Percentiles rank a stretch among this genome's conserved stretches.
phyloP scores from a whole-genome alignment of 768 basidiomycete genomes.

The Leccinum boreale region DNA sequence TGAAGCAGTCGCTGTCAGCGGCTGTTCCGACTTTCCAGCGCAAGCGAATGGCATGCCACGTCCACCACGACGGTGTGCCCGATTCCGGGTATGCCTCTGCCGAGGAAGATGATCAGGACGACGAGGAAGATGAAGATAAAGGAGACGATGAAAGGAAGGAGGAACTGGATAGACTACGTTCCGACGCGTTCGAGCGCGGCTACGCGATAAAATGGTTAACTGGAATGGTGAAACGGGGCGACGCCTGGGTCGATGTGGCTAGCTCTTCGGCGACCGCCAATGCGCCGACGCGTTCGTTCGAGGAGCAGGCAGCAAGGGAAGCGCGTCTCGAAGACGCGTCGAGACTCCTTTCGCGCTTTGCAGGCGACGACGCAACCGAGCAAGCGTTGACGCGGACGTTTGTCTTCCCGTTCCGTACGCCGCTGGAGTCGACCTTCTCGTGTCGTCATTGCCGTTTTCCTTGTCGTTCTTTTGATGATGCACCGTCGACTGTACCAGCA shows the following conservation, averaged over 20 bases:
- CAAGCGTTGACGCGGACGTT: constrained; percentile 50
- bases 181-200: constrained; percentile 63
- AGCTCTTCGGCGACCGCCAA: constrained; percentile 9
- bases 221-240: constrained; percentile 60
- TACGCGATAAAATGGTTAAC: constrained; percentile 76
- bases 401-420: constrained; percentile 37
- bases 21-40: constrained; percentile 24
- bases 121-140: constrained; percentile 15
- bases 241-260: constrained; percentile 40
- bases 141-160: constrained; percentile 19
- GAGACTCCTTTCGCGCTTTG: constrained; percentile 53
- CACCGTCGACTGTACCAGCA: background rate
- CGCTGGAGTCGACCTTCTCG: background rate
- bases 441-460: background rate
- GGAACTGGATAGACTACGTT: constrained; percentile 46
- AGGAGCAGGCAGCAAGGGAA: constrained; percentile 40
- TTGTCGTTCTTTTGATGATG: background rate
- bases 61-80: constrained; percentile 45
- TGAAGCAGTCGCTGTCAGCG: constrained; percentile 14
- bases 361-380: constrained; percentile 40
- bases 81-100: constrained; percentile 82
- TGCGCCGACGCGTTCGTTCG: constrained; percentile 13
- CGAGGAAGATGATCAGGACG: constrained; percentile 52
- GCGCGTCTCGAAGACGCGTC: constrained; percentile 54
- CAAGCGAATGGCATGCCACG: constrained; percentile 18